Conservation (phyloP, 371 early-diverging fungal genomes). For the Mucor saturninus region DNA sequence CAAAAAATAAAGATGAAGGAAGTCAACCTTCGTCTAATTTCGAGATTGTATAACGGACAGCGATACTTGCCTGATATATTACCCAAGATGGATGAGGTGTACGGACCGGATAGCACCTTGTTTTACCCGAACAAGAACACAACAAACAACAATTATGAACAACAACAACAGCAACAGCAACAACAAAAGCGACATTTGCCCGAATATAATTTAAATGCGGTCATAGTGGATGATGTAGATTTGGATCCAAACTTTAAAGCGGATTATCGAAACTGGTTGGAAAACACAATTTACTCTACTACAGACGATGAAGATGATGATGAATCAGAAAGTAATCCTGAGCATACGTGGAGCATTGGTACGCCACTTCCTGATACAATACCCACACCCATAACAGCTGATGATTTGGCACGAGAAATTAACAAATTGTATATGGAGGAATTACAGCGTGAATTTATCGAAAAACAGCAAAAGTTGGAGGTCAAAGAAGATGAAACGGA, state of each 20-base stretch:
- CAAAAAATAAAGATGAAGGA: slow-evolving; percentile 55
- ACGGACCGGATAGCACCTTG: slow-evolving; percentile 16
- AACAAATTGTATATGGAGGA: slow-evolving; percentile 38
- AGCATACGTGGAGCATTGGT: slow-evolving; percentile 3
- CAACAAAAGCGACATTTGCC: slow-evolving; percentile 13
- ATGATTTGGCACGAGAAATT: slow-evolving; percentile 25
- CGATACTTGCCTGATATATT: slow-evolving; percentile 58
- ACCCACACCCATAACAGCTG: slow-evolving; percentile 23
- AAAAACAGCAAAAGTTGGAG: slow-evolving; percentile 7
- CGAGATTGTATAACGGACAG: slow-evolving; percentile 67
- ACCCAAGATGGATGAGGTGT: slow-evolving; percentile 38
- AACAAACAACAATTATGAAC: background rate
- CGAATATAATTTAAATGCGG: slow-evolving; percentile 26
- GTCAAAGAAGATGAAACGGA: slow-evolving; percentile 4
- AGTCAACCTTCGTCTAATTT: slow-evolving; percentile 65
- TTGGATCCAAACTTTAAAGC: slow-evolving; percentile 55
- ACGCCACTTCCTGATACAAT: slow-evolving; percentile 24
- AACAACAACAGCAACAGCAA: background rate
- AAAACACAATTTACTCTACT: slow-evolving; percentile 55
- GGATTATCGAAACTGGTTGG: slow-evolving; percentile 74
- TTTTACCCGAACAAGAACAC: slow-evolving; percentile 9
- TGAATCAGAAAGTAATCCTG: slow-evolving; percentile 2
- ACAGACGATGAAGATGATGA: slow-evolving; percentile 18
- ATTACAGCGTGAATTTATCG: slow-evolving; percentile 31
- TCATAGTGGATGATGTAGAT: slow-evolving; percentile 34